These are phyloP conservation scores for Hyaloscypha bicolor DNA, from an alignment of 495 filamentous ascomycete genomes.

Conservation along the genomic window DNA sequence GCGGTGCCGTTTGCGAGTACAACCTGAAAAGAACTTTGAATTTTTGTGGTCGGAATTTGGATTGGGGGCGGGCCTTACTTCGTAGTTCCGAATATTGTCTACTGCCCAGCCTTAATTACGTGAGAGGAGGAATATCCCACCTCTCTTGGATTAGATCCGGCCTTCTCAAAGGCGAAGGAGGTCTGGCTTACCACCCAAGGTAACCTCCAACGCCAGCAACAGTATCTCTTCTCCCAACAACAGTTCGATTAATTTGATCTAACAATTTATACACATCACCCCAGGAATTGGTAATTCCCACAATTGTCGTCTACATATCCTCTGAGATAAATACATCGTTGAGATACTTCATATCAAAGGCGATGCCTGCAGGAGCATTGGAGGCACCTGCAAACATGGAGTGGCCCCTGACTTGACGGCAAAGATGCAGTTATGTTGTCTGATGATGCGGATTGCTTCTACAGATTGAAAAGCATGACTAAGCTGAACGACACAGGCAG, in stretches of 20 bases:
- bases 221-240: conserved; percentile 51
- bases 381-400: background rate
- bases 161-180: conserved; percentile 29
- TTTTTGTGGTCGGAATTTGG: too few species aligned
- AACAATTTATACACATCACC: conserved; percentile 48
- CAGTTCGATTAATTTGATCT: conserved; percentile 39
- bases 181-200: conserved; percentile 47
- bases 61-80: too few species aligned
- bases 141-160: conserved; percentile 27
- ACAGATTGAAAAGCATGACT: conserved; percentile 34
- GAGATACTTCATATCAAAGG: conserved; percentile 34
- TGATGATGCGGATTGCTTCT: conserved; percentile 32
- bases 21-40: conserved; percentile 33
- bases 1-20: conserved; percentile 52
- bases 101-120: conserved; percentile 45
- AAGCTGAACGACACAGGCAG: conserved; percentile 38
- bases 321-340: conserved; percentile 28
- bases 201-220: conserved; percentile 58
- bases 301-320: conserved; percentile 6
- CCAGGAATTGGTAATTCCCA: conserved; percentile 47
- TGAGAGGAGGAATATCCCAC: conserved; percentile 45
- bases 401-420: conserved; percentile 39
- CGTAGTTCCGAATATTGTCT: conserved; percentile 49
- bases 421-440: conserved; percentile 32
- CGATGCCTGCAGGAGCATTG: conserved; percentile 29